Base-by-base conservation (phyloP, 225 moss, liverwort and hornwort species). In the Thuidium tamariscinum region DNA sequence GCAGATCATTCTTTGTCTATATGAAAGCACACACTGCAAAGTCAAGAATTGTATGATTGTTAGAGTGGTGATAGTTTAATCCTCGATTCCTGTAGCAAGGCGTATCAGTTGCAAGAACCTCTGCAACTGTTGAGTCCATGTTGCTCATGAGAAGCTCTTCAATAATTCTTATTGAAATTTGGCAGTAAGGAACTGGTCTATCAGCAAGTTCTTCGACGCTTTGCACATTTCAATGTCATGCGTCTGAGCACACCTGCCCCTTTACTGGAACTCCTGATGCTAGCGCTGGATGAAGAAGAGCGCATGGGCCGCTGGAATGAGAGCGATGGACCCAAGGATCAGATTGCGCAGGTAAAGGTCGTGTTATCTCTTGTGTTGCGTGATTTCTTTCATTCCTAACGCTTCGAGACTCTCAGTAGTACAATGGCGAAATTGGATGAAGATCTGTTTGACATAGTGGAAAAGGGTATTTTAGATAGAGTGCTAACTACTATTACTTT, bases 101-200 rank as follows among this genome's bases (percentile, higher is more conserved):
- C 83, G 49, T 81, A 30, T 74, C 52, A 44, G 42, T 37, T 90
- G 80, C 61, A 69, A 67, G 37, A 59, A 51, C 23, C 13, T 66
- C 74, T 81, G 67, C 74, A 75, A 22, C 15, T 80, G 69, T 91
- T 84, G 83, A 91, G 62, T 62, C 36, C 48, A 85, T 86, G 48
- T 74, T 87, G 56, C 82, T 68, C 36, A 26, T 73, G 73, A 82
- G 77, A 66, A 71, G 27, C 70, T 72, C 73, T 82, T 82, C 37
- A 69, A 29, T 77, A 86, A 39, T 51, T 82, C 59, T 52, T 51
- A 16, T 77, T 87, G 77, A 74, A 73, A 84, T 85, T 86, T 82
- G 90, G 86, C 92, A 98, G 98, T 89, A 96, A 96, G 89, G 98
- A 98, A 91, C 88, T 97, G 72, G 89, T 98, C 51, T 98, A 97